Percentiles rank a stretch among this genome's conserved stretches.
Conservation (phyloP, 345 rosid species). For the Camelina hispida region DNA sequence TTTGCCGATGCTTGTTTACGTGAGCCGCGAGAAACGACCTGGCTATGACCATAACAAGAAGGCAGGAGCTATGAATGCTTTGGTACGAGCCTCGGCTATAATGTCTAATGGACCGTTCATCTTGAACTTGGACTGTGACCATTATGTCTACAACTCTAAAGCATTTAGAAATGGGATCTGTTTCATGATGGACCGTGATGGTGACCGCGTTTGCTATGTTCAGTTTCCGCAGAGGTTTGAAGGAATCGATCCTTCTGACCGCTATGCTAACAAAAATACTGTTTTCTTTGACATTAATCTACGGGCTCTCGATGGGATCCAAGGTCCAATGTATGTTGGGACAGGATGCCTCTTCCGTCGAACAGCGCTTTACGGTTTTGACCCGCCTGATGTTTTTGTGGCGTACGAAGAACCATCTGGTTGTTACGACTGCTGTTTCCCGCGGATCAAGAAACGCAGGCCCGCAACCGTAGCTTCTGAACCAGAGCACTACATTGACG, state of each 20-base stretch:
- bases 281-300: constrained; percentile 87
- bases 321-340: constrained; percentile 90
- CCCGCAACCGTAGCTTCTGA: constrained; percentile 53
- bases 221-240: constrained; percentile 94
- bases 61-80: constrained; percentile 94
- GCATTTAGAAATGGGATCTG: constrained; percentile 86
- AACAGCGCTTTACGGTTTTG: constrained; percentile 75
- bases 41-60: constrained; percentile 93
- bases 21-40: constrained; percentile 83
- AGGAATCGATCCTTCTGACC: constrained; percentile 84
- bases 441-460: constrained; percentile 46
- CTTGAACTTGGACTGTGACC: constrained; percentile 86
- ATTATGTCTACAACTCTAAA: constrained; percentile 71
- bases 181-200: constrained; percentile 83
- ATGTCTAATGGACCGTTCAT: constrained; percentile 93
- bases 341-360: constrained; percentile 91
- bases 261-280: constrained; percentile 83
- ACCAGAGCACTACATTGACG: constrained; percentile 45
- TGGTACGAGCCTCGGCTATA: constrained; percentile 80
- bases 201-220: constrained; percentile 65
- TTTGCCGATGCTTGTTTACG: constrained; percentile 80
- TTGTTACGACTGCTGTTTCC: constrained; percentile 59
- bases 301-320: constrained; percentile 83
- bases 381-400: constrained; percentile 59
- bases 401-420: constrained; percentile 28